Evolutionary conservation across 106 monocot species (phyloP), one percentile per base, ranked within the genome.

Genomic region (Acanthochlamys bracteata): DNA sequence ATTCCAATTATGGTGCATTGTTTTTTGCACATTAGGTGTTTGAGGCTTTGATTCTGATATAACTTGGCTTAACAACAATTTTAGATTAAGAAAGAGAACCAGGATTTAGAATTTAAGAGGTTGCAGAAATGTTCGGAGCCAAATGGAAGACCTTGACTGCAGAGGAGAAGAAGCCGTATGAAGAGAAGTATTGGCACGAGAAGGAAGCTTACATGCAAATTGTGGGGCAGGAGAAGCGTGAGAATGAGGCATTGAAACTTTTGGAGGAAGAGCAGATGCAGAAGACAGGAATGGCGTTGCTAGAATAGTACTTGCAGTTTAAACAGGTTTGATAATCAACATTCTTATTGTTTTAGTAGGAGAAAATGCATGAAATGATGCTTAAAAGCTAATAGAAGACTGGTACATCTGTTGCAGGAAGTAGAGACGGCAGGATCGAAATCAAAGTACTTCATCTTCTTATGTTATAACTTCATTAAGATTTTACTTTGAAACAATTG

Each of bases 241-340:
- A 94, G 76, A 81, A 75, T 7, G 89, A 84, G 60, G 89, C 89
- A 3, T 70, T 89, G 89, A 94, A 84, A 79, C 93, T 94, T 12
- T 59, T 94, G 39, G 93, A 89, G 61, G 93, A 80, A 23, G 86
- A 94, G 63, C 80, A 86, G 74, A 77, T 82, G 81, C 86, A 89
- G 66, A 83, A 79, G 73, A 89, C 83, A 0, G 93, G 89, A 15
- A 86, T 84, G 86, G 84, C 84, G 63, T 71, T 94, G 66, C 74
- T 94, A 10, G 89, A 89, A 23, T 89, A 94, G 70, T 94, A 94
- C 53, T 55, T 94, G 20, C 77, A 86, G 39, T 94, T 89, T 77
- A 89, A 78, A 67, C 82, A 91, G 74, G 81, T 80, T 33, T 53
- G 22, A 0, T 2, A 25, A 1, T 13, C 20, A 4, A 10, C 55